phyloP scores from a whole-genome alignment of 345 rosid species.

The Carallia pectinifolia region DNA sequence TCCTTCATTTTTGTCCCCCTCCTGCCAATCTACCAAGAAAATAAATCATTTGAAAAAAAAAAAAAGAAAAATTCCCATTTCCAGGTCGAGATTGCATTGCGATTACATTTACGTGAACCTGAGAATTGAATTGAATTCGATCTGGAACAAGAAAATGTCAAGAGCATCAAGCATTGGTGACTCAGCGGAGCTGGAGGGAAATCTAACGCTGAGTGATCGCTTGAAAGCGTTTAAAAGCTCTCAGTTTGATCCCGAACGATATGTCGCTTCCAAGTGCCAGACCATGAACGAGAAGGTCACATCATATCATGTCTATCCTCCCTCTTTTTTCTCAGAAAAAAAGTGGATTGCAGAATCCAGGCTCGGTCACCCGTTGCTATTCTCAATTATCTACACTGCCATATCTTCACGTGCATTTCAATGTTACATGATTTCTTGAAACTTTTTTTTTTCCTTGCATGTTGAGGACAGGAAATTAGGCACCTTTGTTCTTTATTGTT shows the following conservation, averaged over 20 bases:
- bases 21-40: no score
- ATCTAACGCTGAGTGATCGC: constrained; percentile 68
- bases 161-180: constrained; percentile 56
- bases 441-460: background rate
- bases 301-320: background rate
- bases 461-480: constrained; percentile 57
- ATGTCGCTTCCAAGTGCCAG: constrained; percentile 67
- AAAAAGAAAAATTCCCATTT: no score
- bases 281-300: constrained; percentile 81
- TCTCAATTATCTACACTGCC: no score
- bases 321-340: no score
- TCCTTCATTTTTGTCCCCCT: no score
- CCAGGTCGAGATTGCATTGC: no score
- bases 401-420: no score
- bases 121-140: background rate
- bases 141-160: constrained; percentile 17
- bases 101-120: no score
- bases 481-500: constrained; percentile 57
- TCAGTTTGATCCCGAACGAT: constrained; percentile 60
- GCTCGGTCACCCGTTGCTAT: no score
- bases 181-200: constrained; percentile 58
- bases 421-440: no score
- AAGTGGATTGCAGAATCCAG: no score
- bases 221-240: constrained; percentile 76
- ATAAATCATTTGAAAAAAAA: no score